Evolutionary conservation across 2,329 filamentous ascomycete species (phyloP), one percentile per base, ranked within the genome.

Genomic region (Fusarium duplospermum): DNA sequence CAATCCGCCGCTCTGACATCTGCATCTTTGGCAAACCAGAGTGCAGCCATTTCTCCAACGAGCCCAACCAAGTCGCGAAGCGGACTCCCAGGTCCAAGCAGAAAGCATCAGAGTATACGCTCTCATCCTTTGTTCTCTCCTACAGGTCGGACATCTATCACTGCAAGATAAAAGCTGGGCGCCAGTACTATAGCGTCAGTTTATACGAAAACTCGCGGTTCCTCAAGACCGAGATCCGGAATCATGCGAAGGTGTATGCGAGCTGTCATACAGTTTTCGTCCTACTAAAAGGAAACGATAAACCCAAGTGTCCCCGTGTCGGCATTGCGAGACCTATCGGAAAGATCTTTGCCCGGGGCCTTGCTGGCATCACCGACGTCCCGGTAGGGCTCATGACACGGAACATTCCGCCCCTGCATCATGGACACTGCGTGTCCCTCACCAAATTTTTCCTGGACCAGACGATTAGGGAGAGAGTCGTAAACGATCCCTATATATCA

Each of bases 331-430:
- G 35, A 16, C 61, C 66, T 6, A 35, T 6, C 8, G 36, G 42
- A 6, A 35, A 36, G 14, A 63, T 75, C 24, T 22, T 66, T 16
- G 22, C 54, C 4, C 38, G 58, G 10, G 40, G 38, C 18, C 52
- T 27, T 10, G 35, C 31, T 9, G 57, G 57, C 14, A 8, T 35
- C 10, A 45, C 35, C 4, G 27, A 27, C 9, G 16, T 38, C n/a
- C 24, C 33, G 0, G 24, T 58, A 6, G 73, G 75, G 9, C 68
- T 65, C 35, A 33, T 65, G 4, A 66, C 63, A 29, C 27, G 31
- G 11, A 56, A 24, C 13, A 73, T 76, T 5, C 42, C 27, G 4
- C 47, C 71, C 5, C 14, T 77, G 1, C 22, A 62, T 4, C 18
- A 16, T 4, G 20, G 57, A 1, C 67, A 77, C 4, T 33, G 47